Evolutionary conservation across 73 alveolate species (phyloP).

Genomic region (Tetrahymena malaccensis): DNA sequence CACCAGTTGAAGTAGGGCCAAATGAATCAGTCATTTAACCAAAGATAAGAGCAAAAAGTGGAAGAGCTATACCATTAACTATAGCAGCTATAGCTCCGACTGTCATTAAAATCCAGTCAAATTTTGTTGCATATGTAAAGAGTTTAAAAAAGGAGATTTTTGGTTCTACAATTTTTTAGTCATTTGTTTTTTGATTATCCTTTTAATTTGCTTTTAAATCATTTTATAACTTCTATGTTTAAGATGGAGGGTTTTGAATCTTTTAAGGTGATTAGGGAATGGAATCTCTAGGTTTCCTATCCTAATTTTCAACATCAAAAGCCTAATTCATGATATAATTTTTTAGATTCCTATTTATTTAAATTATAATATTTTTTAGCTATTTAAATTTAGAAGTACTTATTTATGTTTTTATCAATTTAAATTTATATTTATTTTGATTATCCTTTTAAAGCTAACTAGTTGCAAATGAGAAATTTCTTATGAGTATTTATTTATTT

Average conservation of each 20-base stretch:
- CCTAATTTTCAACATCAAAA: background rate
- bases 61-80: conserved; percentile 49
- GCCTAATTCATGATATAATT: background rate
- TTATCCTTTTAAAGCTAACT: background rate
- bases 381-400: background rate
- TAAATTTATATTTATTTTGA: background rate
- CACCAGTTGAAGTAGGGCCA: conserved; percentile 31
- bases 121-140: conserved; percentile 36
- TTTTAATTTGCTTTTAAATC: background rate
- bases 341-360: background rate
- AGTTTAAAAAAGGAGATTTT: conserved; percentile 19
- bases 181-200: background rate
- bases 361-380: too few relatives aligned
- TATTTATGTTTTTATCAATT: background rate
- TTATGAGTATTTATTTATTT: background rate
- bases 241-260: background rate
- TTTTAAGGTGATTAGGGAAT: background rate
- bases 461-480: background rate
- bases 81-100: conserved; percentile 42
- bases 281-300: background rate
- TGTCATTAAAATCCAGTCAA: conserved; percentile 22
- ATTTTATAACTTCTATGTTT: background rate
- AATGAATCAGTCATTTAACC: conserved; percentile 68
- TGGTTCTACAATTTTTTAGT: background rate
- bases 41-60: conserved; percentile 57